These are phyloP conservation scores for Mycosphaerelloides madeirae DNA, from an alignment of 2,329 filamentous ascomycete genomes.

Conservation along the genomic window DNA sequence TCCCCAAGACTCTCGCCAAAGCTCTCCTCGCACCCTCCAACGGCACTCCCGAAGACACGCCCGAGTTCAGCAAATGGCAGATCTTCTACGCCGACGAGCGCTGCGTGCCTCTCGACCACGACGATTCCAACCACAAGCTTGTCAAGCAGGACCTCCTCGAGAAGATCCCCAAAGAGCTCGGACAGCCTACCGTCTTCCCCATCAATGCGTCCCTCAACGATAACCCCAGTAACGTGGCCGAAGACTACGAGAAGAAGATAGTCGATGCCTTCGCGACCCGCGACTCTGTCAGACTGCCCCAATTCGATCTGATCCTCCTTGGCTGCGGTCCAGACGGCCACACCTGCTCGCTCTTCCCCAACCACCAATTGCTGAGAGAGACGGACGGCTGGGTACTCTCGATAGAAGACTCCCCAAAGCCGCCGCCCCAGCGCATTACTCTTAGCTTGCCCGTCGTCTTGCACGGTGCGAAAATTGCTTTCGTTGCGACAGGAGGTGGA, in stretches of 20 bases:
- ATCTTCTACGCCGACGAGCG: slow-evolving; percentile 99
- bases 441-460: slow-evolving; percentile 86
- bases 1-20: slow-evolving; percentile 81
- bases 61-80: slow-evolving; percentile 85
- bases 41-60: slow-evolving; percentile 53
- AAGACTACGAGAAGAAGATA: slow-evolving; percentile 85
- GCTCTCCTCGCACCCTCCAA: slow-evolving; percentile 62
- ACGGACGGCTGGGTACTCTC: slow-evolving; percentile 85
- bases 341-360: slow-evolving; percentile 93
- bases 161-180: slow-evolving; percentile 68
- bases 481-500: slow-evolving; percentile 80
- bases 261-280: slow-evolving; percentile 82
- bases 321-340: slow-evolving; percentile 95
- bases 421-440: slow-evolving; percentile 83
- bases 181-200: slow-evolving; percentile 68
- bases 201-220: slow-evolving; percentile 67
- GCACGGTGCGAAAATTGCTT: slow-evolving; percentile 80
- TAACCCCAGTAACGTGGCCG: slow-evolving; percentile 86
- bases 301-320: slow-evolving; percentile 90
- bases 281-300: slow-evolving; percentile 88
- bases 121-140: slow-evolving; percentile 89
- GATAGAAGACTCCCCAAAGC: slow-evolving; percentile 92
- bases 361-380: slow-evolving; percentile 80
- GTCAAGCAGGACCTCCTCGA: slow-evolving; percentile 82
- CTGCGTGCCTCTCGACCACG: slow-evolving; percentile 83